Evolutionary conservation across 148 eudicot genomes (phyloP).

Genomic region (Hydrangea macrophylla): DNA sequence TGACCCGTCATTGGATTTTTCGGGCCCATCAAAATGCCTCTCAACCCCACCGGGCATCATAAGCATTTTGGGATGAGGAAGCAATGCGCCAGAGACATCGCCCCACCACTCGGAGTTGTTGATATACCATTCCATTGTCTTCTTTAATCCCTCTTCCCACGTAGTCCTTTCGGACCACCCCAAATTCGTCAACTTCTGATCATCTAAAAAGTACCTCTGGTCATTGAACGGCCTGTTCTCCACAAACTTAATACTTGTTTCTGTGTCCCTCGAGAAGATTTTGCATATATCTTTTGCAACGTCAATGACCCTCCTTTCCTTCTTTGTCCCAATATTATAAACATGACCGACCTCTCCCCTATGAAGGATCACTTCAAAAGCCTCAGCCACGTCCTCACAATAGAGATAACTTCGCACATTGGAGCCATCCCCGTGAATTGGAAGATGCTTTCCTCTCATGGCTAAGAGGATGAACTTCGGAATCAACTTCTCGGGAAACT

Average conservation of each 20-base stretch:
- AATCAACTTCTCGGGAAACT: constrained; percentile 77
- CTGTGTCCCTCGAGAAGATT: constrained; percentile 50
- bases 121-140: constrained; percentile 71
- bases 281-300: constrained; percentile 66
- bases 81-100: constrained; percentile 71
- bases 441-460: constrained; percentile 62
- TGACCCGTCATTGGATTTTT: constrained; percentile 36
- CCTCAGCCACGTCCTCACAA: constrained; percentile 91
- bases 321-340: constrained; percentile 71
- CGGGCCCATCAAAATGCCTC: constrained; percentile 52
- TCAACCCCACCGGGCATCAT: constrained; percentile 89
- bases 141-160: constrained; percentile 70
- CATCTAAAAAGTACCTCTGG: constrained; percentile 76
- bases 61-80: constrained; percentile 79
- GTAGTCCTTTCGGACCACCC: constrained; percentile 68
- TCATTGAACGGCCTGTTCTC: constrained; percentile 79
- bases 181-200: constrained; percentile 54
- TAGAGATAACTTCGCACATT: constrained; percentile 80
- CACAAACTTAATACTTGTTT: constrained; percentile 52
- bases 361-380: constrained; percentile 72
- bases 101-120: constrained; percentile 79
- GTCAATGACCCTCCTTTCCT: constrained; percentile 71
- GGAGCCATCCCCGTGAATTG: constrained; percentile 79
- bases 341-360: constrained; percentile 83
- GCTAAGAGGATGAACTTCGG: constrained; percentile 85